These are phyloP conservation scores for Mycena latifolia DNA, from an alignment of 768 basidiomycete species.

Conservation along the genomic window DNA sequence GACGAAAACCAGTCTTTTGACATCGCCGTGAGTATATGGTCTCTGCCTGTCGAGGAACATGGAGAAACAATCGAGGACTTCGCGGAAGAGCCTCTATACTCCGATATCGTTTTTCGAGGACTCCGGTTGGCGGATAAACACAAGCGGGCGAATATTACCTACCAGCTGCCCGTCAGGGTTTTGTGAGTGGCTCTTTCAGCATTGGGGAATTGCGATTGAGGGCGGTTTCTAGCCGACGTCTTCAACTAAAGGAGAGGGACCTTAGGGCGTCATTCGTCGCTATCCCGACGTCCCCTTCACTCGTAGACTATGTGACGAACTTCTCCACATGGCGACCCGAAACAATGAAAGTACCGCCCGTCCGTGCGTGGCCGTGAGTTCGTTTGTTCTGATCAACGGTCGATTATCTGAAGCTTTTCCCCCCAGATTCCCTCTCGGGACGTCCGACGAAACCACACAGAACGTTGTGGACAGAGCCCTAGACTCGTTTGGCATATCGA, in stretches of 20 bases:
- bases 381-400: not conserved
- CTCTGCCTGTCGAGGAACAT: slow-evolving; percentile 3
- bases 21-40: slow-evolving; percentile 33
- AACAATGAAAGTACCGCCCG: slow-evolving; percentile 7
- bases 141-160: slow-evolving; percentile 3
- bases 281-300: slow-evolving; percentile 28
- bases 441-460: not conserved
- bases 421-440: slow-evolving; percentile 27
- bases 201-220: not conserved
- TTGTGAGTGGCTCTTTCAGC: slow-evolving; percentile 5
- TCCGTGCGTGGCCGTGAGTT: slow-evolving; percentile 33
- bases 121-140: slow-evolving; percentile 29
- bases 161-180: slow-evolving; percentile 23
- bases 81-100: slow-evolving; percentile 25
- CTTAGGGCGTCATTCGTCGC: slow-evolving; percentile 33
- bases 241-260: slow-evolving; percentile 17
- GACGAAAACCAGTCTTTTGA: slow-evolving; percentile 29
- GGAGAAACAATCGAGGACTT: not conserved
- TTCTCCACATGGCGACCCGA: slow-evolving; percentile 32
- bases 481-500: slow-evolving; percentile 32
- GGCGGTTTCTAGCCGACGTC: not conserved
- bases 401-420: not conserved
- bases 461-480: slow-evolving; percentile 26
- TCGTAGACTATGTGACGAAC: slow-evolving; percentile 19
- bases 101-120: slow-evolving; percentile 32